phyloP scores from a whole-genome alignment of 1,284 basidiomycete genomes.

The Rhodotorula sp. region DNA sequence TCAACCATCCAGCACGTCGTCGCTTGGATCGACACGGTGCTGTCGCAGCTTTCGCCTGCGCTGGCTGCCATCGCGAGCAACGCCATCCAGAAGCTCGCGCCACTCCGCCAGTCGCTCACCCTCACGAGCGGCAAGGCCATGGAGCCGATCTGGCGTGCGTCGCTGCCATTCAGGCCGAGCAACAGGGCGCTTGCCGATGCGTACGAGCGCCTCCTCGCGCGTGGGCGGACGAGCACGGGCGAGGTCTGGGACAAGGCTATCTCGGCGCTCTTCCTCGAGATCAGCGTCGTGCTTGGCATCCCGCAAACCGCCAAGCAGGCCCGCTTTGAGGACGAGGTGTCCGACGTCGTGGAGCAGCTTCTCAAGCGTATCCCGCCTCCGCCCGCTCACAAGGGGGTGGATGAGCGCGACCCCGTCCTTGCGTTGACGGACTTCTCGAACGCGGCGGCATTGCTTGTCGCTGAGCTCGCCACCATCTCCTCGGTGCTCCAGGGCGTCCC shows the following conservation, averaged over 20 bases:
- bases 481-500: conserved; percentile 7
- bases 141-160: conserved; percentile 53
- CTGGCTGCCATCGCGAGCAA: conserved; percentile 20
- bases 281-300: conserved; percentile 31
- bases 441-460: conserved; percentile 15
- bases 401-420: conserved; percentile 16
- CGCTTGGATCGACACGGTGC: conserved; percentile 48
- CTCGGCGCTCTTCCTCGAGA: conserved; percentile 36
- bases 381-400: neutral
- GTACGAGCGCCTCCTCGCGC: conserved; percentile 14
- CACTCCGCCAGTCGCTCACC: conserved; percentile 48
- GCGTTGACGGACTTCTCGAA: conserved; percentile 27
- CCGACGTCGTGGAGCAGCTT: conserved; percentile 21
- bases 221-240: conserved; percentile 10
- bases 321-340: conserved; percentile 8
- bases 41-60: conserved; percentile 39
- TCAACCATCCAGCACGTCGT: conserved; percentile 55
- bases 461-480: conserved; percentile 33
- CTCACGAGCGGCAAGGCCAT: conserved; percentile 53
- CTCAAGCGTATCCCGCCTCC: conserved; percentile 20
- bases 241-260: conserved; percentile 32
- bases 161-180: conserved; percentile 34
- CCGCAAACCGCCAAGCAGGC: conserved; percentile 25
- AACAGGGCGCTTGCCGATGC: conserved; percentile 19
- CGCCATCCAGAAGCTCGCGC: conserved; percentile 32